Conservation (phyloP, 2,329 filamentous ascomycete species). For the Zymoseptoria passerinii region DNA sequence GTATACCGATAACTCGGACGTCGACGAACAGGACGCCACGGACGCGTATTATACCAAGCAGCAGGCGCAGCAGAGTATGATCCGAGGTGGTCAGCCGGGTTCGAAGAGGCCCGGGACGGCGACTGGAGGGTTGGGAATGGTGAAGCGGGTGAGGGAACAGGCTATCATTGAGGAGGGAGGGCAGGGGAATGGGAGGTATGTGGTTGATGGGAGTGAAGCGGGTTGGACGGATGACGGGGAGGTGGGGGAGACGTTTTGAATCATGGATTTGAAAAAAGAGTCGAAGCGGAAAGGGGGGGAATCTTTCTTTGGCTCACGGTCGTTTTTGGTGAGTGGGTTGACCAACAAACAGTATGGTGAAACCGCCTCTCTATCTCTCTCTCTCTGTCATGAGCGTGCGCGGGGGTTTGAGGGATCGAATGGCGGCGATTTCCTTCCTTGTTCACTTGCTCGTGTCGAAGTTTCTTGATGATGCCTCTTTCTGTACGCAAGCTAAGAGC, state of each 20-base stretch:
- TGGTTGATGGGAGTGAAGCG: slow-evolving; percentile 27
- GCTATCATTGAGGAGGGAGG: slow-evolving; percentile 21
- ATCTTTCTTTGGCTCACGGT: no score
- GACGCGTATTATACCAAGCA: slow-evolving; percentile 76
- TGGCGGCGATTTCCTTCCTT: no score
- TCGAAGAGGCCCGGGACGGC: slow-evolving; percentile 16
- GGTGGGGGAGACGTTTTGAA: slow-evolving; percentile 29
- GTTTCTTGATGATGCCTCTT: no score
- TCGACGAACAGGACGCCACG: slow-evolving; percentile 54
- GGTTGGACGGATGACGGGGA: slow-evolving; percentile 32
- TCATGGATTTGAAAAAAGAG: background rate
- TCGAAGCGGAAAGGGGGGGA: background rate
- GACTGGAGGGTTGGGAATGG: slow-evolving; percentile 13
- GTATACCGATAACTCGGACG: slow-evolving; percentile 58
- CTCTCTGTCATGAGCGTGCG: no score
- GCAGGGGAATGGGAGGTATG: background rate
- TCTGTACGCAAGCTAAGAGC: no score
- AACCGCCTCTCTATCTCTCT: no score
- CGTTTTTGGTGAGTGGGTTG: no score
- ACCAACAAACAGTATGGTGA: no score
- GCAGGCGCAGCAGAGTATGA: slow-evolving; percentile 43
- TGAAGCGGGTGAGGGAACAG: slow-evolving; percentile 21
- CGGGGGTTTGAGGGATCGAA: no score
- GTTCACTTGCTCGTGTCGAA: no score
- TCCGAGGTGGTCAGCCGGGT: slow-evolving; percentile 32